Base-by-base conservation (phyloP, 2,329 filamentous ascomycete genomes). In the Sporothrix pallida region DNA sequence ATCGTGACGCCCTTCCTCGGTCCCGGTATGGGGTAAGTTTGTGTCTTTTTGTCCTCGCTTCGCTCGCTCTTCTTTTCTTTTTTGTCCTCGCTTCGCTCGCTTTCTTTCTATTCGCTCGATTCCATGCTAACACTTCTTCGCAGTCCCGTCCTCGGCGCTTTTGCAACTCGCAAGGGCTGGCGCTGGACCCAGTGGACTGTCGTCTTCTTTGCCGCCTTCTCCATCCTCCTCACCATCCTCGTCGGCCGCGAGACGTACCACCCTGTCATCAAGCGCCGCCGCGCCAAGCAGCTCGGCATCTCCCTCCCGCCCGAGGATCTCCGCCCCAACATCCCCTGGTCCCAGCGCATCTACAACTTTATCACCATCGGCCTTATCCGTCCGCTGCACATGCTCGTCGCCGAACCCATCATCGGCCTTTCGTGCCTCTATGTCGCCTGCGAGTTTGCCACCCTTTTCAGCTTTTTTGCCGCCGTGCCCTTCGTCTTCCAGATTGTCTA, bases 331-430 rank as follows among this genome's bases (percentile, higher is more conserved):
- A 78, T 79, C 0, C 79, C 82, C 0, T 15, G 80, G 3, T 9
- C 65, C 0, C 70, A 77, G 8, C 79, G 77, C 3, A 62, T 83
- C 37, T 77, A 76, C 23, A 20, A 75, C 1, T 86, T 87, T 73
- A 74, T 85, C 2, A 80, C 83, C 0, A 79, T 84, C 0, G 83
- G 84, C 1, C 78, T 88, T 0, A 74, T 87, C 17, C 82, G 87
- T 12, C 88, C 88, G 0, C 20, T 90, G 0, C 83, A 85, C 62
- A 89, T 92, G 84, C 83, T 92, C 8, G 78, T 89, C 56, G 85
- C 86, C 0, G 90, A 92, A 77, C 89, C 90, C 2, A 90, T 92
- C 52, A 86, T 91, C 1, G 85, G 86, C 12, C 88, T 90, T 72
- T 79, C 85, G 52, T 85, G 83, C 58, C 77, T 88, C 0, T 88